Conservation (phyloP, 805 yeast species). For the Wickerhamomyces bovis region DNA sequence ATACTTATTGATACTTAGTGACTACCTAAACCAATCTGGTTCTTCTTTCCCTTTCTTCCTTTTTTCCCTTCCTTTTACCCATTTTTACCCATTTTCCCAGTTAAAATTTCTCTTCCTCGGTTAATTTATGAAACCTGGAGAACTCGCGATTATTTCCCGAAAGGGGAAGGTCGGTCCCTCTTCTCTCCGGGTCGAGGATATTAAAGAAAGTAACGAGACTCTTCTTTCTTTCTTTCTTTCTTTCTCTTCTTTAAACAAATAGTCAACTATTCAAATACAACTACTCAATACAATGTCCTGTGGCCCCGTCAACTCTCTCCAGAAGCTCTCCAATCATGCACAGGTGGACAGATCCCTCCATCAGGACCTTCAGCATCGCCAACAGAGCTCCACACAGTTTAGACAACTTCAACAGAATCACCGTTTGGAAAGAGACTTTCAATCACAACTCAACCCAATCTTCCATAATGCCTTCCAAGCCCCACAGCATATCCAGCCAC, state of each 20-base stretch:
- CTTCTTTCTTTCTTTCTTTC: background rate
- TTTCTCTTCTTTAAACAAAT: no score
- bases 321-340: conserved; percentile 18
- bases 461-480: conserved; percentile 7
- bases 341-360: conserved; percentile 23
- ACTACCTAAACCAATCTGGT: no score
- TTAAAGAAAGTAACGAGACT: background rate
- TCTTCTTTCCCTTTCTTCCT: no score
- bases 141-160: background rate
- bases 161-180: background rate
- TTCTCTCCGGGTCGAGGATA: background rate
- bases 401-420: conserved; percentile 8
- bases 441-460: conserved; percentile 9
- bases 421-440: conserved; percentile 18
- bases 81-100: no score
- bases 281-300: conserved; percentile 7
- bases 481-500: conserved; percentile 6
- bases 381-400: conserved; percentile 6
- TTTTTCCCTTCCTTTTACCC: no score
- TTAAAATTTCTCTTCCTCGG: background rate
- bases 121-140: conserved; percentile 1
- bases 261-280: background rate
- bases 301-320: conserved; percentile 23
- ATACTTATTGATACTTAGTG: no score
- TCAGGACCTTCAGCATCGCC: conserved; percentile 14